Conservation (phyloP, 345 rosid genomes). For the Dipteronia sinensis region DNA sequence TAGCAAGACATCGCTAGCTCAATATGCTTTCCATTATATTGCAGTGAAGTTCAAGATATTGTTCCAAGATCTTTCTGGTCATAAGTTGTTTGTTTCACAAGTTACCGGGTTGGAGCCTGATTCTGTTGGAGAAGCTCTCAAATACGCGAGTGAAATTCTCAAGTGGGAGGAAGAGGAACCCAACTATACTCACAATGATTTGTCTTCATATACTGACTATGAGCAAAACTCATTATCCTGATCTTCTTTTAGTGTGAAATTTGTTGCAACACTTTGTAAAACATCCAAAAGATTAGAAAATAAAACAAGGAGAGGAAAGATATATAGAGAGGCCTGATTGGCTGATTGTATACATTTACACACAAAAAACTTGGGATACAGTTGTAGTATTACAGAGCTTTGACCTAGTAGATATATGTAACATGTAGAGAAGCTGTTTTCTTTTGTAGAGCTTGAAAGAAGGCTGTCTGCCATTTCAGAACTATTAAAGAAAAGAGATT, state of each 20-base stretch:
- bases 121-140: constrained; percentile 54
- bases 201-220: constrained; percentile 41
- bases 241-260: constrained; percentile 7
- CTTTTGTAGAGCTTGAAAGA: not conserved
- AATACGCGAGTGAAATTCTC: constrained; percentile 65
- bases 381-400: not conserved
- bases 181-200: constrained; percentile 29
- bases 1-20: constrained; percentile 52
- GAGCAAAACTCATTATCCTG: constrained; percentile 59
- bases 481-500: not conserved
- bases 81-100: constrained; percentile 57
- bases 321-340: not conserved
- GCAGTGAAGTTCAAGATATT: constrained; percentile 74
- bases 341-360: not conserved
- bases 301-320: not conserved
- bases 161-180: constrained; percentile 56
- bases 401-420: not conserved
- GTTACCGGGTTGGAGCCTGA: constrained; percentile 66
- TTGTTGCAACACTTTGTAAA: not conserved
- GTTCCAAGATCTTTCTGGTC: constrained; percentile 49
- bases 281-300: not conserved
- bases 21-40: constrained; percentile 66
- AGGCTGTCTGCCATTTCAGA: not conserved
- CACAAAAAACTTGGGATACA: not conserved
- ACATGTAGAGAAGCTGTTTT: not conserved